Conservation (phyloP, 176 grass and related monocot genomes). For the Phoenix dactylifera region DNA sequence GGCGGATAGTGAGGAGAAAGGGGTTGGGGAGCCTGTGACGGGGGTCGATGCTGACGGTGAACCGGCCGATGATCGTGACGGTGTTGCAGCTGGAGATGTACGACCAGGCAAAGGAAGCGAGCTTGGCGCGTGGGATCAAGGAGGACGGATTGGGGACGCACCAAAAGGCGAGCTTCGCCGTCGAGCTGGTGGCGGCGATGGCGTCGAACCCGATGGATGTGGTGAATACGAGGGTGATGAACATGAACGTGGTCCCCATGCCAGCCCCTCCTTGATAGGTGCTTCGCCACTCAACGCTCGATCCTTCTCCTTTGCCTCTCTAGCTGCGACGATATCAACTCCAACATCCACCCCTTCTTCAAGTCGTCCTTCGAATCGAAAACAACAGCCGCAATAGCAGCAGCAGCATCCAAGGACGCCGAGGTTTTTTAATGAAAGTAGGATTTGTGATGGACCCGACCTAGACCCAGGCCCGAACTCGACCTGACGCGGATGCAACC, state of each 20-base stretch:
- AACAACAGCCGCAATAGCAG: too few relatives aligned
- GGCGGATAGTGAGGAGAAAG: constrained; percentile 12
- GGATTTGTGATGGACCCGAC: too few relatives aligned
- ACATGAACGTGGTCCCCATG: constrained; percentile 9
- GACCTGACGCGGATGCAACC: too few relatives aligned
- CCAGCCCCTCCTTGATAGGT: too few relatives aligned
- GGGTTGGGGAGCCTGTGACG: constrained; percentile 31
- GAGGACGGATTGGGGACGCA: constrained; percentile 14
- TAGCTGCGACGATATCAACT: too few relatives aligned
- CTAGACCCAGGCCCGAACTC: too few relatives aligned
- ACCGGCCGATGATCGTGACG: constrained; percentile 90
- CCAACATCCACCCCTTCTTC: too few relatives aligned
- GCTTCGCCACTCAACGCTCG: too few relatives aligned
- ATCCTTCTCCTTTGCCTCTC: too few relatives aligned
- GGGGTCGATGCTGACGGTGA: constrained; percentile 63
- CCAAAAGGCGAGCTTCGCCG: constrained; percentile 14
- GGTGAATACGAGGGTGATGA: constrained; percentile 23
- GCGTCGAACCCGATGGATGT: constrained; percentile 22
- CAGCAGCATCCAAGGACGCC: too few relatives aligned
- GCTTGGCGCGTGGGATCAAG: constrained; percentile 16
- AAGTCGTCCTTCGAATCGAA: too few relatives aligned
- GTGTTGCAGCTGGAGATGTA: constrained; percentile 76
- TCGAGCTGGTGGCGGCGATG: constrained; percentile 5
- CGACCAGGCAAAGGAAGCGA: constrained; percentile 87
- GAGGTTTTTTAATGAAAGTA: too few relatives aligned